Base-by-base conservation (phyloP, 2,329 filamentous ascomycete species). In the Periconia sp. region DNA sequence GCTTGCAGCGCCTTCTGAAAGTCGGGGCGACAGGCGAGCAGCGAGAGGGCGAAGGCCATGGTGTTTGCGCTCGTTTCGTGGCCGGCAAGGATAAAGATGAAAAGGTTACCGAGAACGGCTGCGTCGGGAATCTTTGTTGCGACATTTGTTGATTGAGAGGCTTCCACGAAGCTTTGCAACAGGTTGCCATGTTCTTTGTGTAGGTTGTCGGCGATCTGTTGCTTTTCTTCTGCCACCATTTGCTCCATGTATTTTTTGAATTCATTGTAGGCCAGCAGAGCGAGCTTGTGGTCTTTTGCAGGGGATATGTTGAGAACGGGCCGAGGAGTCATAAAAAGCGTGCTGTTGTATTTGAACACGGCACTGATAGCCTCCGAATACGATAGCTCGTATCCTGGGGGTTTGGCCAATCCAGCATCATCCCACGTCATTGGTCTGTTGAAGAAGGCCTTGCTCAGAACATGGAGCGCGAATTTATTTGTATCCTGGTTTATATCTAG, bases 11-110 rank as follows among this genome's bases (percentile, higher is more conserved):
- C 17, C 3, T 6, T 7, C 66, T 92, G 89, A 3, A 80, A 80
- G 2, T 76, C 73, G 1, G 84, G 84, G 61, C 85, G 80, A 55
- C 82, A 80, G 10, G 88, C 89, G 8, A 92, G 79, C 60, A 85
- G 79, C 31, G 89, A 66, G 5, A 90, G 72, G 6, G 83, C 77
- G 65, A 90, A 90, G 72, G 91, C 85, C 49, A 90, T 77, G 7
- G 82, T 81, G 69, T 88, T 89, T 45, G 88, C 88, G 1, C 87
- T 87, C 1, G 89, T 91, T 70, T 92, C 89, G 71, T 91, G 88
- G n/a, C 89, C 89, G 0, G 89, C 89, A 1, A 91, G 77, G 45
- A 80, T 77, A 61, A 81, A 75, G 46, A 79, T 74, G 54, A 80
- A 80, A 35, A 86, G 82, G 66, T 91, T 90, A 50, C 87, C 86